These are phyloP conservation scores for Earliella scabrosa DNA, from an alignment of 1,284 basidiomycete species.

Conservation along the genomic window DNA sequence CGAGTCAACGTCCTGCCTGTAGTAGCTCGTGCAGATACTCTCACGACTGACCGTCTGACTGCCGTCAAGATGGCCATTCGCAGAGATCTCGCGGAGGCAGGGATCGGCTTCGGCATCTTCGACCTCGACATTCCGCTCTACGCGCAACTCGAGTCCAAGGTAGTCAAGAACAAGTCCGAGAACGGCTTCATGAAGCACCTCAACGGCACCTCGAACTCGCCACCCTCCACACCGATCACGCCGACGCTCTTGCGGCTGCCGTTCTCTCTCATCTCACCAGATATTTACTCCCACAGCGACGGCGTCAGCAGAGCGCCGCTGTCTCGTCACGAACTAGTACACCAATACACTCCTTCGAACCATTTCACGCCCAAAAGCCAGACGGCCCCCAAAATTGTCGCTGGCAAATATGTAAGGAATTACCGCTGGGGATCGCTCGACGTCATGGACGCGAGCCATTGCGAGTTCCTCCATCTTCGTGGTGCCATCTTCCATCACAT, in stretches of 20 bases:
- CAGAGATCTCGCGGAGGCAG: conserved; percentile 75
- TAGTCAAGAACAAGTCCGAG: conserved; percentile 42
- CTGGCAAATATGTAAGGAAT: conserved; percentile 66
- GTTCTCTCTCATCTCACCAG: conserved; percentile 80
- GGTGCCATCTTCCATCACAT: conserved; percentile 81
- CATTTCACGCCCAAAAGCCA: conserved; percentile 38
- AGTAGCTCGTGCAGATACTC: conserved; percentile 88
- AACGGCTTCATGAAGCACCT: conserved; percentile 53
- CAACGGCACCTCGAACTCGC: conserved; percentile 59
- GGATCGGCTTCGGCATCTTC: conserved; percentile 85
- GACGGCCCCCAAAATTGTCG: conserved; percentile 48
- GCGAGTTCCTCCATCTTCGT: conserved; percentile 76
- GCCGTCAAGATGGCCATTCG: conserved; percentile 79
- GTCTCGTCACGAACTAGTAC: conserved; percentile 67
- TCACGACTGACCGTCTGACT: conserved; percentile 86
- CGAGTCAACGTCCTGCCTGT: conserved; percentile 96
- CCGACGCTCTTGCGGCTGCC: conserved; percentile 66
- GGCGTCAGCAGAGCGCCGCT: conserved; percentile 60
- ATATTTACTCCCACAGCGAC: conserved; percentile 79
- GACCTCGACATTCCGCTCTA: conserved; percentile 65
- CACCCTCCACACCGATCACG: conserved; percentile 63
- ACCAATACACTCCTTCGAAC: conserved; percentile 66
- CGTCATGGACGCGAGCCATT: conserved; percentile 75
- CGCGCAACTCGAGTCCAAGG: conserved; percentile 42
- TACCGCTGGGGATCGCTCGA: conserved; percentile 84